Evolutionary conservation across 495 filamentous ascomycete species (phyloP), one percentile per base, ranked within the genome.

Genomic region (Aspergillus homomorphus): DNA sequence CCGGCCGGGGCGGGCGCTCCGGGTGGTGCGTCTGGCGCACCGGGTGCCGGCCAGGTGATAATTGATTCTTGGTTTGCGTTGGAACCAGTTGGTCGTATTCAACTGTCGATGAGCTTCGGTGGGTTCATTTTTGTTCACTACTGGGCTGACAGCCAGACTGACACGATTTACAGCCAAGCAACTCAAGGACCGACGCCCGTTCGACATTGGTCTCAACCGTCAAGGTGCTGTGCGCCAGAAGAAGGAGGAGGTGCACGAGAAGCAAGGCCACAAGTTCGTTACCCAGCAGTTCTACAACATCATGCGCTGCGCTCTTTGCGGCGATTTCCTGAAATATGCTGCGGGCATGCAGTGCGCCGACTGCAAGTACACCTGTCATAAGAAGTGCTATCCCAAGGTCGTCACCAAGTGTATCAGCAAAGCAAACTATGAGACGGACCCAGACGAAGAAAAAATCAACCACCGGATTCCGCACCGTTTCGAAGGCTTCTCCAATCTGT

Each of bases 331-430:
- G 75, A 98, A 97, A 69, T 98, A 98, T 74, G 92, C 92, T 28
- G 89, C 94, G 16, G 95, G 94, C 46, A 97, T 98, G 93, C 94
- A 99, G 77, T 99, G 94, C 71, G 88, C 93, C 58, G 94, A 99
- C 75, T 99, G 94, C 90, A 98, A 97, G 74, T 97, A 96, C 68
- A 98, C 94, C 20, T 98, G 95, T 73, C 94, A 99, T 72, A 90
- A 89, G 68, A 96, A 96, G 72, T 99, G 94, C 71, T 98, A 96
- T 68, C 77, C 80, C 12, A 95, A 92, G 69, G 94, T 99, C n/a
- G 95, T 99, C 66, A 98, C 94, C 55, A 99, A 99, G 72, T 99
- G 94, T 77, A 99, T 99, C 75, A 97, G 92, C 76, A 97, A 98
- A 73, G 96, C 93, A 50, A 99, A 98, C 70, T 90, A 93, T 59